A percentile compares a stretch with the other conserved stretches of the same genome.
phyloP scores from a whole-genome alignment of 2,329 filamentous ascomycete genomes.

The Exophiala calicioides region DNA sequence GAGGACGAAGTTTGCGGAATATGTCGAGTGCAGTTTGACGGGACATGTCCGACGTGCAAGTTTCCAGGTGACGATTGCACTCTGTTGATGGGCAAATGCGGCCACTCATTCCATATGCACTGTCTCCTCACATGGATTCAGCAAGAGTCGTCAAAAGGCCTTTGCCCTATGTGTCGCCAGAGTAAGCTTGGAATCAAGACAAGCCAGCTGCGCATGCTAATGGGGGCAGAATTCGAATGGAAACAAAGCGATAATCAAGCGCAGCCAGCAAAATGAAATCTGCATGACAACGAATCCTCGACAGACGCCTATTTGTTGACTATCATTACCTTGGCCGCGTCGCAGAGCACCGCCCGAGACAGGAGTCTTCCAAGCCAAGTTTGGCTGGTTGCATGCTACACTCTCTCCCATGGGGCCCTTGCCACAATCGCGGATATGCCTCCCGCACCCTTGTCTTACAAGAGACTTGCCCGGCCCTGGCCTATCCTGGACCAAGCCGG shows the following conservation, averaged over 20 bases:
- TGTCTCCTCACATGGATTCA: constrained; percentile 96
- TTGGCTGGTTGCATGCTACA: no score
- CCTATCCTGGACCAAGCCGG: no score
- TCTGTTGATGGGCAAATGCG: constrained; percentile 89
- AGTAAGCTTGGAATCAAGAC: constrained; percentile 43
- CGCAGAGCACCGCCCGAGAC: no score
- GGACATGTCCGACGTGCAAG: constrained; percentile 96
- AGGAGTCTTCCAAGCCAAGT: no score
- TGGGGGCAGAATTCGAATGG: constrained; percentile 54
- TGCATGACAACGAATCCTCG: background rate
- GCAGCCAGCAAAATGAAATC: constrained; percentile 12
- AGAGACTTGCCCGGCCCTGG: no score
- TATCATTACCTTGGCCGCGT: no score
- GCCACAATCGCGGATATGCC: no score
- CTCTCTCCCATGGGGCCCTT: no score
- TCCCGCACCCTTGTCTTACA: no score
- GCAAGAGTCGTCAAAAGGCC: constrained; percentile 86
- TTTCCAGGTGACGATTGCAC: constrained; percentile 96
- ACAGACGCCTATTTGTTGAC: no score
- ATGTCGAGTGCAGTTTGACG: constrained; percentile 96
- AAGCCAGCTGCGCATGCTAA: constrained; percentile 4
- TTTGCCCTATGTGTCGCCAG: constrained; percentile 97
- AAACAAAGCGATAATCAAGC: constrained; percentile 42
- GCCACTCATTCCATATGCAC: constrained; percentile 98
- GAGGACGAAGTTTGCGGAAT: constrained; percentile 98